A percentile compares a stretch with the other conserved stretches of the same genome.
phyloP scores from a whole-genome alignment of 495 filamentous ascomycete genomes.

The Xylaria telfairii region DNA sequence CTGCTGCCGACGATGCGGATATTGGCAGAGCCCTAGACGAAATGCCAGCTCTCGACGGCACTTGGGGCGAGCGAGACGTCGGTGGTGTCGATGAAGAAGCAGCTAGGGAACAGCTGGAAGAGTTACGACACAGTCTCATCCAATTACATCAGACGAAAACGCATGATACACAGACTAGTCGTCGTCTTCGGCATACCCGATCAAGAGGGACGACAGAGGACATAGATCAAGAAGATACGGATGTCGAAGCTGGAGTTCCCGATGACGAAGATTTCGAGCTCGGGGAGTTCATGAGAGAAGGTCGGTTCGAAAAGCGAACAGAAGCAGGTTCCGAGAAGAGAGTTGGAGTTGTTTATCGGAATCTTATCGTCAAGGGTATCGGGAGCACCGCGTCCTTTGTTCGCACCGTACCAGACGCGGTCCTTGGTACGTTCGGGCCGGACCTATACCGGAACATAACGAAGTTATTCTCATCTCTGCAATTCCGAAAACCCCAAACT shows the following conservation, averaged over 20 bases:
- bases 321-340: conserved; percentile 78
- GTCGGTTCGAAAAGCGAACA: conserved; percentile 79
- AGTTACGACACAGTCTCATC: conserved; percentile 69
- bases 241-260: conserved; percentile 43
- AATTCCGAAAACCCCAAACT: conserved; percentile 51
- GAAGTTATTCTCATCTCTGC: conserved; percentile 68
- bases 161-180: conserved; percentile 40
- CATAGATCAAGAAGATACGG: conserved; percentile 39
- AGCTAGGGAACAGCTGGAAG: conserved; percentile 76
- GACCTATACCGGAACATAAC: conserved; percentile 77
- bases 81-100: conserved; percentile 66
- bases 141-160: conserved; percentile 62
- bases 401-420: conserved; percentile 75
- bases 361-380: conserved; percentile 77
- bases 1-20: conserved; percentile 16
- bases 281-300: conserved; percentile 75
- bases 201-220: conserved; percentile 25
- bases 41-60: conserved; percentile 52
- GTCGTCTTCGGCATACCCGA: conserved; percentile 23
- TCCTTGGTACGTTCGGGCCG: conserved; percentile 83
- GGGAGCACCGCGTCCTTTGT: conserved; percentile 71
- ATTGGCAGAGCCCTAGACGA: conserved; percentile 4
- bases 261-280: conserved; percentile 68
- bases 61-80: conserved; percentile 76
- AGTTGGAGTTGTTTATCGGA: conserved; percentile 82